Base-by-base conservation (phyloP, 805 yeast genomes). In the Teunomyces panamensis region DNA sequence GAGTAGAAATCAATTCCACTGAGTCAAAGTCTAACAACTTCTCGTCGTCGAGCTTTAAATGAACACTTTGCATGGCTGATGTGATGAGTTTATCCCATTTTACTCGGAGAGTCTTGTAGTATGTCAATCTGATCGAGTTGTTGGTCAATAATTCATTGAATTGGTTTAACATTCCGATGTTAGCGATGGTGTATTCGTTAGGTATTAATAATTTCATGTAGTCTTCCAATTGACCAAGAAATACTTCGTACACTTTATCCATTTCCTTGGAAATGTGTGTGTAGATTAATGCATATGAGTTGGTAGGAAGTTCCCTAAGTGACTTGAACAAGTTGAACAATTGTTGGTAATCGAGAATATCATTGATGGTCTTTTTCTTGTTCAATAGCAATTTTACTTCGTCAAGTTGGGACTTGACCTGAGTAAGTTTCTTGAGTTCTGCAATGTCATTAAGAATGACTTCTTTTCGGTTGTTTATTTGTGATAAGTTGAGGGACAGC, bases 161-260 rank as follows among this genome's bases (percentile, higher is more conserved):
- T 36, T 54, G 53, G 26, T 45, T 39, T 30, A 52, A 48, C 9
- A 49, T 37, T 9, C 45, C 45, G 4, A 48, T 35, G 17, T 45
- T 51, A 14, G 42, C 34, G 29, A 50, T 50, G 11, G 43, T 33
- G 34, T 42, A 47, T 26, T 55, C 59, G 27, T 43, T 47, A 3
- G 70, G 70, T 9, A 66, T 26, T 33, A 59, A 54, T 28, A 50
- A 39, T n/a, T 44, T 8, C 30, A 60, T 53, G 39, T 54, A 48
- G 4, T 50, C 49, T 36, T 57, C 45, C 42, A 64, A 49, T 29
- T 56, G 51, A 5, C 39, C 39, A 26, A 53, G 39, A 17, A 55
- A 45, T 17, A 47, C 28, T 10, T 44, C 39, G 30, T 43, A 16
- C 13, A 30, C 24, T 11, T 28, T 39, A 13, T 44, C 50, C 33